Conservation (phyloP, 2,329 filamentous ascomycete species). For the Trichoderma endophyticum region DNA sequence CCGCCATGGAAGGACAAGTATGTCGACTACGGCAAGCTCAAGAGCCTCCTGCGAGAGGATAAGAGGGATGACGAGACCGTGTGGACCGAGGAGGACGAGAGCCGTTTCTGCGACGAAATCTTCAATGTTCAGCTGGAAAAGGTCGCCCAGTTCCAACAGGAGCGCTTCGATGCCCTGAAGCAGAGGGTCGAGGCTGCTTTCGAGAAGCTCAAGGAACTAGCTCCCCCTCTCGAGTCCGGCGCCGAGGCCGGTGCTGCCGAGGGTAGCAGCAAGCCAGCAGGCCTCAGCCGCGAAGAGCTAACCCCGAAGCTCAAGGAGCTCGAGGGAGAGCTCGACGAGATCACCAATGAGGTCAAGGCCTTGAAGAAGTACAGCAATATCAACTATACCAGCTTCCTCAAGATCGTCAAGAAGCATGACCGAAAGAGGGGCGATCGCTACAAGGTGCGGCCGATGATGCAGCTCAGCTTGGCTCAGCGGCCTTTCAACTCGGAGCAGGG, state of each 20-base stretch:
- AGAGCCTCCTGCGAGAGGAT: slow-evolving; percentile 81
- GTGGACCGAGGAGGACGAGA: slow-evolving; percentile 95
- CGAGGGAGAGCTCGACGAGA: slow-evolving; percentile 75
- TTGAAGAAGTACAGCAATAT: slow-evolving; percentile 92
- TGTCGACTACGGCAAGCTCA: slow-evolving; percentile 93
- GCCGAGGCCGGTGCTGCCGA: slow-evolving; percentile 35
- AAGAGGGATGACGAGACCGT: slow-evolving; percentile 57
- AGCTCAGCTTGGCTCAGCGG: slow-evolving; percentile 80
- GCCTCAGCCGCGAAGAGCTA: slow-evolving; percentile 48
- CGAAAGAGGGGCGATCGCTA: slow-evolving; percentile 84
- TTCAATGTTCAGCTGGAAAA: slow-evolving; percentile 95
- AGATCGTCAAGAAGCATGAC: slow-evolving; percentile 99
- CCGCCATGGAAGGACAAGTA: slow-evolving; percentile 89
- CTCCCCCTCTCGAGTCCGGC: slow-evolving; percentile 41
- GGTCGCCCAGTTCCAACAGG: slow-evolving; percentile 82
- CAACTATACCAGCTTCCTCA: slow-evolving; percentile 97
- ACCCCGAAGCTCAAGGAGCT: slow-evolving; percentile 64
- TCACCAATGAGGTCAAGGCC: slow-evolving; percentile 88
- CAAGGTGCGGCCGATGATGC: slow-evolving; percentile 85
- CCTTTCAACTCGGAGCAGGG: slow-evolving; percentile 91
- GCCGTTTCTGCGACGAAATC: slow-evolving; percentile 88
- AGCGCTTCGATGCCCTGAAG: slow-evolving; percentile 62
- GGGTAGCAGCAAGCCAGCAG: slow-evolving; percentile 25
- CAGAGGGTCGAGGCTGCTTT: slow-evolving; percentile 54
- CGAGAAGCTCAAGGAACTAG: slow-evolving; percentile 75